Evolutionary conservation across 2,329 filamentous ascomycete genomes (phyloP).

Genomic region (Parastagonospora nodorum): DNA sequence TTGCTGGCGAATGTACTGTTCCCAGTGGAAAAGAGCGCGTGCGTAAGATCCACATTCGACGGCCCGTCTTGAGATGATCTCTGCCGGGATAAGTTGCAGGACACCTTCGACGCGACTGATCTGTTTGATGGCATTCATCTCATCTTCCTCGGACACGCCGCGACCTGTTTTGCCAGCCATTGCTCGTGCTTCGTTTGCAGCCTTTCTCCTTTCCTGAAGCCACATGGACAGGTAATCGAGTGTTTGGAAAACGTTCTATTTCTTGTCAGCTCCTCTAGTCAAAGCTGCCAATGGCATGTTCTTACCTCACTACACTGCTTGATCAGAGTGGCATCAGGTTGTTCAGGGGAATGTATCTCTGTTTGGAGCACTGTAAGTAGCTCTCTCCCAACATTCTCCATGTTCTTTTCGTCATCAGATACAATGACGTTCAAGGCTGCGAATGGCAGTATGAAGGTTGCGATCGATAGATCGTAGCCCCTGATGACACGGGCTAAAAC

Average conservation of each 20-base stretch:
- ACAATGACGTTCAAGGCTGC: conserved; percentile 82
- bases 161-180: conserved; percentile 52
- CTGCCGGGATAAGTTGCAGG: conserved; percentile 69
- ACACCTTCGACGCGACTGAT: conserved; percentile 73
- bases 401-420: conserved; percentile 69
- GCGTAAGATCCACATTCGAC: conserved; percentile 95
- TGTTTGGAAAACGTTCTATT: conserved; percentile 81
- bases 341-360: conserved; percentile 57
- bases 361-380: conserved; percentile 75
- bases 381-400: conserved; percentile 71
- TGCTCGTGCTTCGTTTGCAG: conserved; percentile 45
- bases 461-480: conserved; percentile 82
- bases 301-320: conserved; percentile 86
- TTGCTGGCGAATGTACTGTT: conserved; percentile 78
- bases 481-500: conserved; percentile 81
- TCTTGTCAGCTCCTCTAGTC: conserved; percentile 23
- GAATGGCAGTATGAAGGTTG: conserved; percentile 88
- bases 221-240: conserved; percentile 91
- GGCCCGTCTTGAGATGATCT: conserved; percentile 78
- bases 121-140: conserved; percentile 58
- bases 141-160: conserved; percentile 54
- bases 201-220: conserved; percentile 76
- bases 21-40: conserved; percentile 89
- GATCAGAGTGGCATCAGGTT: conserved; percentile 72
- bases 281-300: background rate